phyloP scores from a whole-genome alignment of 2,329 filamentous ascomycete species.

The Diaporthe vaccinii region DNA sequence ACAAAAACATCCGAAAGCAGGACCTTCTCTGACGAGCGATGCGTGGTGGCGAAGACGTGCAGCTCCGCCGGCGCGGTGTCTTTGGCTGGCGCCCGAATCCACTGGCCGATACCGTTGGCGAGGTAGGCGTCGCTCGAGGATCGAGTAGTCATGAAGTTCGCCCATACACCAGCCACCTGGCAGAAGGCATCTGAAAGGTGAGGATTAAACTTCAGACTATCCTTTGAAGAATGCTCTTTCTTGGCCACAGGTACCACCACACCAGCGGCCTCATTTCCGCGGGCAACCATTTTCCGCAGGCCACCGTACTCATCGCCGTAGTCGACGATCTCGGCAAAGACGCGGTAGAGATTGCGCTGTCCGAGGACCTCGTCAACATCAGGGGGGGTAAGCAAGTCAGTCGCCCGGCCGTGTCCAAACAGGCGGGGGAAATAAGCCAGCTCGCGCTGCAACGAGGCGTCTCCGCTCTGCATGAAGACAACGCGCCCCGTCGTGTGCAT shows the following conservation, averaged over 20 bases:
- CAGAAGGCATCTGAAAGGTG: constrained; percentile 50
- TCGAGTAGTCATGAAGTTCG: constrained; percentile 52
- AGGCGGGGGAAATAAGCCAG: constrained; percentile 41
- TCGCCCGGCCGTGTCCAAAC: constrained; percentile 41
- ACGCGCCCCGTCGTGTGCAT: constrained; percentile 42
- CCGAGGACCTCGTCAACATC: constrained; percentile 50
- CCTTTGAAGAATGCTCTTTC: constrained; percentile 38
- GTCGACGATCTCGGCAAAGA: constrained; percentile 53
- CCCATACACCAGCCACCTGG: constrained; percentile 54
- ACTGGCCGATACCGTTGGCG: constrained; percentile 48
- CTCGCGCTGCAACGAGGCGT: constrained; percentile 40
- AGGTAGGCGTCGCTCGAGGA: constrained; percentile 50
- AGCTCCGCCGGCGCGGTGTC: background rate
- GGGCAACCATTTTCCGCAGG: constrained; percentile 49
- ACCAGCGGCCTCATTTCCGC: constrained; percentile 49
- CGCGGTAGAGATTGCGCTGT: constrained; percentile 54
- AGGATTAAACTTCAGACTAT: constrained; percentile 45
- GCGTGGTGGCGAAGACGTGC: constrained; percentile 3
- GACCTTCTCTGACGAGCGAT: constrained; percentile 9
- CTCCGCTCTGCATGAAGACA: constrained; percentile 35
- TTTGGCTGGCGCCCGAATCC: constrained; percentile 49
- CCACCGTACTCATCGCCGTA: constrained; percentile 51
- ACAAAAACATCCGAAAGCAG: constrained; percentile 53
- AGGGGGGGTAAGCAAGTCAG: constrained; percentile 36
- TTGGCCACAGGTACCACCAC: constrained; percentile 42